Percentiles rank a stretch among this genome's conserved stretches.
phyloP scores from a whole-genome alignment of 305 asterid genomes.

The Fraxinus floribunda region DNA sequence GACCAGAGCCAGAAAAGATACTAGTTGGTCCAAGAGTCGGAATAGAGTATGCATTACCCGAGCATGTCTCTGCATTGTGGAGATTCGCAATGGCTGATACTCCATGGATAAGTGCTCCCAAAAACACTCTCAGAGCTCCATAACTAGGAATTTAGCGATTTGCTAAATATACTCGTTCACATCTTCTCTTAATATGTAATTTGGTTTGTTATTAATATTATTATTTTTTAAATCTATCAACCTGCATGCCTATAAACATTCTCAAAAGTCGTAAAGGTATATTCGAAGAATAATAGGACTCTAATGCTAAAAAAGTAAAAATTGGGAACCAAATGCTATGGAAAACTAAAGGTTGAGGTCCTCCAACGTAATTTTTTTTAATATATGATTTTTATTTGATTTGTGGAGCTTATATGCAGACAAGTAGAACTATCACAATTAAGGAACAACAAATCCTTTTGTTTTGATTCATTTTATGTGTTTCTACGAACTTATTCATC shows the following conservation, averaged over 20 bases:
- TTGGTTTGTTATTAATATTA: not conserved
- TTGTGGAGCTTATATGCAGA: not conserved
- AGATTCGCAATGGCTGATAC: slow-evolving; percentile 84
- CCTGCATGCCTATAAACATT: not conserved
- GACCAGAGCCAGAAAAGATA: slow-evolving; percentile 69
- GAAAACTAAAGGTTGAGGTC: not conserved
- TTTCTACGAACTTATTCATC: too few species aligned
- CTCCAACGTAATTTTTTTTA: not conserved
- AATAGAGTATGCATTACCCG: slow-evolving; percentile 74
- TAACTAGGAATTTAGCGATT: slow-evolving; percentile 4
- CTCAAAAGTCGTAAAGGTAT: not conserved
- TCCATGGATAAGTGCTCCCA: slow-evolving; percentile 96
- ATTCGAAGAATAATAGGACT: not conserved
- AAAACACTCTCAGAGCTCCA: slow-evolving; percentile 63
- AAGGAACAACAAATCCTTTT: not conserved
- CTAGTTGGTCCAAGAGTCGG: slow-evolving; percentile 94
- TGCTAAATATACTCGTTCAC: not conserved
- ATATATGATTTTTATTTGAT: not conserved
- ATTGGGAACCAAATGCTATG: not conserved
- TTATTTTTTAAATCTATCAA: not conserved
- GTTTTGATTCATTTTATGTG: not conserved
- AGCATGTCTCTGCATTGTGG: slow-evolving; percentile 79
- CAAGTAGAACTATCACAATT: not conserved
- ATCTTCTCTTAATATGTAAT: not conserved
- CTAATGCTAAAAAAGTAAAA: not conserved